These are phyloP conservation scores for Fusarium hostae DNA, from an alignment of 2,329 filamentous ascomycete species.

Conservation along the genomic window DNA sequence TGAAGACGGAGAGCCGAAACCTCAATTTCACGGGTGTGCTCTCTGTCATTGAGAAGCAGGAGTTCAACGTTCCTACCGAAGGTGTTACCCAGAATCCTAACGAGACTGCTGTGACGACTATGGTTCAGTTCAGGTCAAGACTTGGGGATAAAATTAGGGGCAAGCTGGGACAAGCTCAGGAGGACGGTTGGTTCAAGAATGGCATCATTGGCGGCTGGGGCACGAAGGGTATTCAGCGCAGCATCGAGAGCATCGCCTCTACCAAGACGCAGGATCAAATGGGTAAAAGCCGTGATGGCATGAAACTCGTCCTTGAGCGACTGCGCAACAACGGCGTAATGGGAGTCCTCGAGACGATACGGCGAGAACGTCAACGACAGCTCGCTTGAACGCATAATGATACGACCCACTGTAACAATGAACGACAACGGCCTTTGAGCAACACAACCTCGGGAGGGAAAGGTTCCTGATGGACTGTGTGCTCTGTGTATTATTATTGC, in stretches of 20 bases:
- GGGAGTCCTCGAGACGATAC: constrained; percentile 66
- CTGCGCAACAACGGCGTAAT: constrained; percentile 68
- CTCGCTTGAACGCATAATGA: constrained; percentile 34
- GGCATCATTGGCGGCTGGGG: constrained; percentile 69
- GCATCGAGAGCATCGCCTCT: constrained; percentile 81
- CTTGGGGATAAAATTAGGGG: constrained; percentile 75
- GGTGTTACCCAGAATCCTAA: constrained; percentile 42
- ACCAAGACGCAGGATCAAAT: constrained; percentile 82
- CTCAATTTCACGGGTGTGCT: constrained; percentile 85
- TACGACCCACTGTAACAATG: constrained; percentile 42
- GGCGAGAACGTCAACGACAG: constrained; percentile 55
- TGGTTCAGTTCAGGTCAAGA: constrained; percentile 76
- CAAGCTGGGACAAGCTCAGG: constrained; percentile 59
- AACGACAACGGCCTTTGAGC: constrained; percentile 37
- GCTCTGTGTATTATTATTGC: constrained; percentile 49
- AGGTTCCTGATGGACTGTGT: constrained; percentile 22
- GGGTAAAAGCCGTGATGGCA: constrained; percentile 83
- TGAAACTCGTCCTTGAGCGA: constrained; percentile 82
- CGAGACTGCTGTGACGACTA: constrained; percentile 76
- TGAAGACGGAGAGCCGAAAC: constrained; percentile 83
- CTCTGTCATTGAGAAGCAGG: constrained; percentile 80
- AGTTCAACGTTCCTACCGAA: constrained; percentile 63
- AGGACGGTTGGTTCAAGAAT: constrained; percentile 61
- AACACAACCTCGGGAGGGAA: constrained; percentile 25
- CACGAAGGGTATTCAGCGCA: constrained; percentile 77